Conservation (phyloP, 2,329 filamentous ascomycete species). For the Fusarium albidum region DNA sequence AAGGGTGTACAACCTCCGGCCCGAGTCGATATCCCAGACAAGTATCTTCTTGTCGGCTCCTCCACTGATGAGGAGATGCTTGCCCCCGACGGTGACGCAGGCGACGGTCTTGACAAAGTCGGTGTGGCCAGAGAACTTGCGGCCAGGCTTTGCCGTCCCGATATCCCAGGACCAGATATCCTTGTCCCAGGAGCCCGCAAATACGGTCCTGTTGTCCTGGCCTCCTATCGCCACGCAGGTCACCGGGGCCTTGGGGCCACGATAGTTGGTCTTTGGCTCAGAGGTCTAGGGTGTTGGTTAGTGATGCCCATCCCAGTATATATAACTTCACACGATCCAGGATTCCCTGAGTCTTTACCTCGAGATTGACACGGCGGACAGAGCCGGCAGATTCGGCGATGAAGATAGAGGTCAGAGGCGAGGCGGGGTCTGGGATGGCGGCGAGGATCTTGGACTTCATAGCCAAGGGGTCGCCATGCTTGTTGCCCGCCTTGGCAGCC, state of each 20-base stretch:
- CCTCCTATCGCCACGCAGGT: constrained; percentile 77
- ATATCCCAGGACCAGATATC: constrained; percentile 86
- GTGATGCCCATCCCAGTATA: background rate
- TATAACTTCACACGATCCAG: background rate
- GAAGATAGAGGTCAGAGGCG: constrained; percentile 68
- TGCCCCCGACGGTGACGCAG: constrained; percentile 66
- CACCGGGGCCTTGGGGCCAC: constrained; percentile 80
- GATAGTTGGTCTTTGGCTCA: constrained; percentile 58
- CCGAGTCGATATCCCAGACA: constrained; percentile 79
- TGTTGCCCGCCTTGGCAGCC: constrained; percentile 76
- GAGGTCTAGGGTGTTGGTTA: constrained; percentile 40
- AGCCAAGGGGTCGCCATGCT: constrained; percentile 80
- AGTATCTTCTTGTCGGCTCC: constrained; percentile 82
- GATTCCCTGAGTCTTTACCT: constrained; percentile 61
- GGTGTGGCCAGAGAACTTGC: constrained; percentile 76
- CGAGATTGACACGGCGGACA: constrained; percentile 75
- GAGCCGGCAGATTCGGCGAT: constrained; percentile 88
- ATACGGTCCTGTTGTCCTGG: constrained; percentile 66
- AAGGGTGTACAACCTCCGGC: constrained; percentile 75
- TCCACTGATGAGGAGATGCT: constrained; percentile 74
- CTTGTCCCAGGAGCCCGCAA: constrained; percentile 96
- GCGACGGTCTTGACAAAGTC: constrained; percentile 92
- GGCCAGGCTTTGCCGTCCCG: constrained; percentile 60
- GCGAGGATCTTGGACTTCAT: constrained; percentile 89
- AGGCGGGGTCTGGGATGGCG: constrained; percentile 71